Evolutionary conservation across 2,329 filamentous ascomycete species (phyloP).

Genomic region (Fusarium mangiferae): DNA sequence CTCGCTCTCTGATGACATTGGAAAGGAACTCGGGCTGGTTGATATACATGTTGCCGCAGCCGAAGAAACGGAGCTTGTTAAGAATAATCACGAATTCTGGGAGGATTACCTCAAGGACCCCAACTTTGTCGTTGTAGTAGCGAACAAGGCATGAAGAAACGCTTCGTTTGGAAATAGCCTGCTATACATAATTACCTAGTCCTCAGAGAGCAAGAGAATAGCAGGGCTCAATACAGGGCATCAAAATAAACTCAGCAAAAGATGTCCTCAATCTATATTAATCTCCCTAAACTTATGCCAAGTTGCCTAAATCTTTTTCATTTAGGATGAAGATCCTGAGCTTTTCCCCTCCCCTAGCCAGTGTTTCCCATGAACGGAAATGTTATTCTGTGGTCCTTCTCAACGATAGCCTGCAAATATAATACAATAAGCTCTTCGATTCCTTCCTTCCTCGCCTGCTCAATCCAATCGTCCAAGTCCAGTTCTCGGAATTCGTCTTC

Average conservation of each 20-base stretch:
- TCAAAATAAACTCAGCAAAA: background rate
- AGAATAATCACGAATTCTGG: background rate
- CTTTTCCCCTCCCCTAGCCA: too few species aligned
- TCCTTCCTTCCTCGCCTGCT: background rate
- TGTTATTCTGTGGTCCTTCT: background rate
- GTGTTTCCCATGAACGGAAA: background rate
- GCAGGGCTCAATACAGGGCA: too few species aligned
- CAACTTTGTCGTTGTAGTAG: background rate
- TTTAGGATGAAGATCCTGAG: too few species aligned
- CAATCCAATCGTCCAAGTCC: background rate
- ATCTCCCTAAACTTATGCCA: rapidly evolving
- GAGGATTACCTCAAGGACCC: background rate
- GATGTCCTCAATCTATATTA: background rate
- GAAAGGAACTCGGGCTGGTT: background rate
- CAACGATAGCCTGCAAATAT: background rate
- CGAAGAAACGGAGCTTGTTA: background rate
- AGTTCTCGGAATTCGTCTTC: background rate
- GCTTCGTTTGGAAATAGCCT: too few species aligned
- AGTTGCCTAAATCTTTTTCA: background rate
- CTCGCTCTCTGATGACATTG: background rate
- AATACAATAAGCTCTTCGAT: background rate
- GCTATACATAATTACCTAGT: too few species aligned
- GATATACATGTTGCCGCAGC: background rate
- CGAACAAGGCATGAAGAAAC: background rate
- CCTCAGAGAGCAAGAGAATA: background rate